Conservation (phyloP, 345 rosid genomes). For the Syzygium aromaticum region DNA sequence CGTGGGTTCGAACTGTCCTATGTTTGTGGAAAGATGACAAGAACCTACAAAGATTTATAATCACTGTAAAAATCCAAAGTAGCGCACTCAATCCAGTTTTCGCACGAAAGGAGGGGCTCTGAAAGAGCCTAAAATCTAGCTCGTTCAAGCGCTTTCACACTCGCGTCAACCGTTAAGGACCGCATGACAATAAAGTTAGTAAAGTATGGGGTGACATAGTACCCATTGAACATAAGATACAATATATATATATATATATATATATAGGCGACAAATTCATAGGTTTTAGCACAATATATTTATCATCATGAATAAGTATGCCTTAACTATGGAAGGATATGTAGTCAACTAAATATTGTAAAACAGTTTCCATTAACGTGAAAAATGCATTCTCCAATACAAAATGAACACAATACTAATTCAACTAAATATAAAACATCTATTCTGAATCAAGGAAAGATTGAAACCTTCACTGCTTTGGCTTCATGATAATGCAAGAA, state of each 20-base stretch:
- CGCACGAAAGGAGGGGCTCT: background rate
- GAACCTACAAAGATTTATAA: background rate
- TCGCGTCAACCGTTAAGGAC: too few relatives aligned
- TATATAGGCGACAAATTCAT: background rate
- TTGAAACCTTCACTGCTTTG: conserved; percentile 41
- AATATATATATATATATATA: too few relatives aligned
- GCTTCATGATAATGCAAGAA: conserved; percentile 49
- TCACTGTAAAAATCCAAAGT: background rate
- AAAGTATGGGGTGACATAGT: too few relatives aligned
- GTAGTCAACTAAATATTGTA: background rate
- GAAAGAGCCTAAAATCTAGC: too few relatives aligned
- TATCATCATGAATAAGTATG: background rate
- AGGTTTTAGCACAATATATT: background rate
- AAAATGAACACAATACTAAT: background rate
- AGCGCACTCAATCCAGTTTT: background rate
- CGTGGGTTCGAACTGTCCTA: background rate
- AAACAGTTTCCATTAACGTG: background rate
- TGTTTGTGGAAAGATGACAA: background rate
- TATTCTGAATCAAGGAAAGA: background rate
- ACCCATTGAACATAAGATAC: background rate
- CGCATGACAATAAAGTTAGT: too few relatives aligned
- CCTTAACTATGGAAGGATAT: background rate
- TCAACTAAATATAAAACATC: background rate
- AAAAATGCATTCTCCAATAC: background rate
- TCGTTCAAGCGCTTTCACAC: too few relatives aligned